These are phyloP conservation scores for Sordariomycetes sp. DNA, from an alignment of 2,329 filamentous ascomycete species.

Conservation along the genomic window DNA sequence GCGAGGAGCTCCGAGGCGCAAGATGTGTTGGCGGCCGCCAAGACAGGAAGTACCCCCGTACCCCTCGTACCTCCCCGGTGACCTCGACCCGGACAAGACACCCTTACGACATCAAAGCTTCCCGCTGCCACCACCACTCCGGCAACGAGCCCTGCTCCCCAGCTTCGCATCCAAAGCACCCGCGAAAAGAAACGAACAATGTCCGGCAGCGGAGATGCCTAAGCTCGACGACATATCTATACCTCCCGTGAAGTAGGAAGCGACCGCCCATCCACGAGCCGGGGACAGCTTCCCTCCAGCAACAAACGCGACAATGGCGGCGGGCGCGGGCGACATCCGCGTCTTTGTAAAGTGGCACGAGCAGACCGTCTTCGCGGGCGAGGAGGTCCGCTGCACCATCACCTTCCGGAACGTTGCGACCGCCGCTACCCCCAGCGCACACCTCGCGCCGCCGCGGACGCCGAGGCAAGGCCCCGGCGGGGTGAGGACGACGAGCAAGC, in stretches of 20 bases:
- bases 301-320: background rate
- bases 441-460: constrained; percentile 12
- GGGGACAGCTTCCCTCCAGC: background rate
- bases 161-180: background rate
- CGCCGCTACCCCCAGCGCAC: constrained; percentile 15
- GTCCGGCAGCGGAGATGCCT: background rate
- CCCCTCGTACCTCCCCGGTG: background rate
- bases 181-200: background rate
- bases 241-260: background rate
- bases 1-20: background rate
- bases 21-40: background rate
- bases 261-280: background rate
- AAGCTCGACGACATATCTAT: background rate
- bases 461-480: constrained; percentile 7
- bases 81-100: background rate
- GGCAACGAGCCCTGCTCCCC: background rate
- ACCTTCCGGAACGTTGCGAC: constrained; percentile 80
- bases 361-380: constrained; percentile 88
- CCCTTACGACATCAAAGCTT: background rate
- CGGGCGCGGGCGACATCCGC: constrained; percentile 55
- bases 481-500: background rate
- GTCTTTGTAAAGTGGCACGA: constrained; percentile 94
- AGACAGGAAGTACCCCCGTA: background rate
- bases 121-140: background rate
- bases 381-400: constrained; percentile 90